A percentile compares a stretch with the other conserved stretches of the same genome.
These are phyloP conservation scores for Trichosporon asahii DNA, from an alignment of 1,284 basidiomycete species.

Conservation along the genomic window DNA sequence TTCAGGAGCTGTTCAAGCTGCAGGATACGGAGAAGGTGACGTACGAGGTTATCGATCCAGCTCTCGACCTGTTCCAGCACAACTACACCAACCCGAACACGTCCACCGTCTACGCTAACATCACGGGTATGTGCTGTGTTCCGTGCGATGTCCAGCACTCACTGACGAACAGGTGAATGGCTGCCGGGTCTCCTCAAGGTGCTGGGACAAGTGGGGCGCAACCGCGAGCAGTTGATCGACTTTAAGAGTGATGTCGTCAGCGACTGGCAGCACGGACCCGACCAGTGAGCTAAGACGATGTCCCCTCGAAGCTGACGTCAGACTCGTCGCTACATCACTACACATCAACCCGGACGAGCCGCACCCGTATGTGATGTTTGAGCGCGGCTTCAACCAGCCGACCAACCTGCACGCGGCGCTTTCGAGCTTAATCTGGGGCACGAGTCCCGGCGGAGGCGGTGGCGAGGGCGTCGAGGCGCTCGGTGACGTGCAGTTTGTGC, in stretches of 20 bases:
- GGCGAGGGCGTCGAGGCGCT: slow-evolving; percentile 29
- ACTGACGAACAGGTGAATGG: background rate
- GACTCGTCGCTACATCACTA: slow-evolving; percentile 12
- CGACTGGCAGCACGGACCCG: slow-evolving; percentile 13
- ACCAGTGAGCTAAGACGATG: slow-evolving; percentile 12
- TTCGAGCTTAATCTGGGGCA: slow-evolving; percentile 33
- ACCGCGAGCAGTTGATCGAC: background rate
- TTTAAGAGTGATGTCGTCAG: background rate
- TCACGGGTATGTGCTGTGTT: background rate
- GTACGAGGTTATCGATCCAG: slow-evolving; percentile 14
- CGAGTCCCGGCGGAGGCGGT: slow-evolving; percentile 17
- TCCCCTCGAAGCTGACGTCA: background rate
- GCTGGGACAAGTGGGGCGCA: background rate
- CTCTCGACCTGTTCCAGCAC: background rate
- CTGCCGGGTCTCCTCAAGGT: background rate
- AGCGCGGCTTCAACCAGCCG: slow-evolving; percentile 13
- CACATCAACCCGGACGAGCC: background rate
- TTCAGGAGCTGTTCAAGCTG: slow-evolving; percentile 10
- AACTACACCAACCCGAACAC: background rate
- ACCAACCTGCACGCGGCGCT: slow-evolving; percentile 29
- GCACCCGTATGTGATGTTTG: slow-evolving; percentile 17
- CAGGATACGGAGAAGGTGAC: slow-evolving; percentile 7
- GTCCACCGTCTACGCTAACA: background rate
- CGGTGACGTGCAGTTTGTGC: slow-evolving; percentile 37
- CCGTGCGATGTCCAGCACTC: no score